Evolutionary conservation across 1,284 basidiomycete species (phyloP), one percentile per base, ranked within the genome.

Genomic region (Trametes polyzona): DNA sequence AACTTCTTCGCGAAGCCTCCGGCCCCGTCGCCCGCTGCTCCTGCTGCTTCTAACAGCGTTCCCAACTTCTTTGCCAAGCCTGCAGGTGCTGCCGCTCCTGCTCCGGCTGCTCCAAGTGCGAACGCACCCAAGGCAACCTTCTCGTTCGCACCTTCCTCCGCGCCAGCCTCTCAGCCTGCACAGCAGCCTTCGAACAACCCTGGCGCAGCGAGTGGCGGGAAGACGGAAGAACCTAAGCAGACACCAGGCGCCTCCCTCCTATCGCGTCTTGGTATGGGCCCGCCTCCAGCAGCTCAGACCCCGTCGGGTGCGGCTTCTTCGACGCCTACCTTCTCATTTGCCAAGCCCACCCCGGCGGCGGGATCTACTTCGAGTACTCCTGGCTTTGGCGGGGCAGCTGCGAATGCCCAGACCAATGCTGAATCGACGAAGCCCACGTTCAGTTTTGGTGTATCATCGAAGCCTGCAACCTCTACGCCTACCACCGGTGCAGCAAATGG

Each of bases 401-500:
- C 46, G 17, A 32, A 32, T 14, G 29, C 12, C 11, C 2, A 44
- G 11, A 43, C 14, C 24, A 24, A 44, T 21, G 21, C 63, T 17
- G 54, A 57, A 11, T 35, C 62, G 26, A 46, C 55, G 14, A 60
- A 66, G 26, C 64, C 64, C 33, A 72, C 72, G 55, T 74, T 74
- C 64, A 69, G 62, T 43, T 74, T 74, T 40, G 70, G 69, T 6
- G 44, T 69, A 24, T 27, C 65, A n/a, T 52, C 56, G 10, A 61
- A 64, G 33, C 55, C 57, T 7, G 27, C 57, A 2, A 47, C 19
- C 26, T 17, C 57, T 16, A 12, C 53, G 0, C n/a, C 54, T 14
- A 17, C 56, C 12, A 11, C 58, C 24, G 26, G 52, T 16, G 27
- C 52, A 12, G 19, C 50, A 9, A 58, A 42, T 9, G 47, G 63